Evolutionary conservation across 768 basidiomycete genomes (phyloP).

Genomic region (Tulasnella sp.): DNA sequence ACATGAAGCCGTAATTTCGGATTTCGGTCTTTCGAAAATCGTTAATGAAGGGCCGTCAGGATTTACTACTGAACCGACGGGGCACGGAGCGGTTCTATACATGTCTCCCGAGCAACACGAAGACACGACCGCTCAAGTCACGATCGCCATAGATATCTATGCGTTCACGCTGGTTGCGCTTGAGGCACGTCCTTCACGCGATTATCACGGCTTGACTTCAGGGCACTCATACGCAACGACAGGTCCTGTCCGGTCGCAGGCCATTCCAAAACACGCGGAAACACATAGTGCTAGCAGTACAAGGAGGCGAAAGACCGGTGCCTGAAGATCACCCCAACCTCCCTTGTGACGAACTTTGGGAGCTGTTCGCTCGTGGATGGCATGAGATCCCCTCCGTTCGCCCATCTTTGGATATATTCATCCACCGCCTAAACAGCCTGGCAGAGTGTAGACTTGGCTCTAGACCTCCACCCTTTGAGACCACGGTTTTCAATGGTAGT

Average conservation of each 20-base stretch:
- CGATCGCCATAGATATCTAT: constrained; percentile 2
- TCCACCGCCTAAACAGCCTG: too few species aligned
- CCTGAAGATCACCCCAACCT: not conserved
- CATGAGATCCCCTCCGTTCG: too few species aligned
- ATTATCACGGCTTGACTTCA: too few species aligned
- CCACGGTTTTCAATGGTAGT: too few species aligned
- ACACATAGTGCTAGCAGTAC: not conserved
- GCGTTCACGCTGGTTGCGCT: constrained; percentile 1
- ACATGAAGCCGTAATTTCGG: not conserved
- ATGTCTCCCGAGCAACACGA: constrained; percentile 8
- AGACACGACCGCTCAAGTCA: not conserved
- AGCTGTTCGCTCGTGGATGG: not conserved
- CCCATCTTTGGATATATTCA: too few species aligned
- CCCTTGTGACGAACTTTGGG: not conserved
- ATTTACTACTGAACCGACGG: not conserved
- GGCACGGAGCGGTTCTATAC: not conserved
- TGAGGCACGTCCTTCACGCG: not conserved
- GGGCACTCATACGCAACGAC: not conserved
- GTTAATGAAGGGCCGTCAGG: not conserved
- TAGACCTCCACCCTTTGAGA: too few species aligned
- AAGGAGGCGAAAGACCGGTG: not conserved
- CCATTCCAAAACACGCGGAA: not conserved
- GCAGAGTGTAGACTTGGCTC: too few species aligned
- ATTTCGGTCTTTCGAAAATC: constrained; percentile 11
- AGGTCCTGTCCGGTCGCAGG: not conserved